Percentiles rank a stretch among this genome's conserved stretches.
Conservation (phyloP, 1,284 basidiomycete genomes). For the Grifola frondosa region DNA sequence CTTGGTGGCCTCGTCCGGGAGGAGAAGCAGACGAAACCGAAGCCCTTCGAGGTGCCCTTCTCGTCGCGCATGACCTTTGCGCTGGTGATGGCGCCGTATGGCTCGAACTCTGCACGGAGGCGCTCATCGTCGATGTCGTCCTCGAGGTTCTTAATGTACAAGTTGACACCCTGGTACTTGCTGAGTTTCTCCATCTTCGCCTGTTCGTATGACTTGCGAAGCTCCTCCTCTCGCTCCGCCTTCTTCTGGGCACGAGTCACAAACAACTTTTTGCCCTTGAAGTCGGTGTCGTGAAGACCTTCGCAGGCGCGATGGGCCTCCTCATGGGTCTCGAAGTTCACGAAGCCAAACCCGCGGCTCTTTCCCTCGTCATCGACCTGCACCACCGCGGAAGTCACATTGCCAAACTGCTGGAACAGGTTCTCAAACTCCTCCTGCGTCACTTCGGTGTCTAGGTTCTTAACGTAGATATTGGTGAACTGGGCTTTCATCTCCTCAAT, state of each 20-base stretch:
- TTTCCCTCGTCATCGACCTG: slow-evolving; percentile 85
- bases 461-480: slow-evolving; percentile 98
- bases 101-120: slow-evolving; percentile 93
- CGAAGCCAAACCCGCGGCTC: slow-evolving; percentile 97
- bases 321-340: slow-evolving; percentile 94
- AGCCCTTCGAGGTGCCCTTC: slow-evolving; percentile 89
- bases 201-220: slow-evolving; percentile 92
- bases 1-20: slow-evolving; percentile 99
- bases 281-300: slow-evolving; percentile 84
- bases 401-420: slow-evolving; percentile 81
- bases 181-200: slow-evolving; percentile 97
- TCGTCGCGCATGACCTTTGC: slow-evolving; percentile 99
- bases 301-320: slow-evolving; percentile 92
- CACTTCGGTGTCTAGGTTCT: slow-evolving; percentile 90
- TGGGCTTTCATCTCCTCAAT: slow-evolving; percentile 96
- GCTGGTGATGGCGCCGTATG: slow-evolving; percentile 96
- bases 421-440: slow-evolving; percentile 87
- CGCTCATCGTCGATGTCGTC: slow-evolving; percentile 96
- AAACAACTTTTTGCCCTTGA: slow-evolving; percentile 90
- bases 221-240: slow-evolving; percentile 96
- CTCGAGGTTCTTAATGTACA: slow-evolving; percentile 98
- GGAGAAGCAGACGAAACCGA: slow-evolving; percentile 99
- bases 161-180: slow-evolving; percentile 99
- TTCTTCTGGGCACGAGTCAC: slow-evolving; percentile 99
- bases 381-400: slow-evolving; percentile 87